phyloP scores from a whole-genome alignment of 2,329 filamentous ascomycete species.

The Huntiella decipiens region DNA sequence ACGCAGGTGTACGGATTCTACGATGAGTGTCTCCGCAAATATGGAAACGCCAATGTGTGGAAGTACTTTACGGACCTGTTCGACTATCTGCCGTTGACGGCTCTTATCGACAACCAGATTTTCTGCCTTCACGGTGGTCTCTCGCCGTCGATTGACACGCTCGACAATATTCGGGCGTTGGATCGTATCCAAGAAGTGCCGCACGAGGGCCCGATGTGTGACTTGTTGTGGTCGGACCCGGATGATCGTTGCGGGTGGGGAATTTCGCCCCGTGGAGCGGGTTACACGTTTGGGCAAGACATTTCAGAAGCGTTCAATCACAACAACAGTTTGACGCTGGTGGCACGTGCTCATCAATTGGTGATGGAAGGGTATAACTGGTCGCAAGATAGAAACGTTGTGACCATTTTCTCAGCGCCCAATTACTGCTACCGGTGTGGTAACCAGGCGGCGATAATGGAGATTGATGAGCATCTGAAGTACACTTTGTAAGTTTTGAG shows the following conservation, averaged over 20 bases:
- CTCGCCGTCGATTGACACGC: conserved; percentile 85
- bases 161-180: conserved; percentile 86
- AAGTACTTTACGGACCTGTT: conserved; percentile 98
- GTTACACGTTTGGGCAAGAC: conserved; percentile 90
- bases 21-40: conserved; percentile 96
- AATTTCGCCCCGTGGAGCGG: conserved; percentile 82
- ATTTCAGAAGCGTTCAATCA: conserved; percentile 98
- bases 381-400: conserved; percentile 95
- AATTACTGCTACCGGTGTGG: conserved; percentile 98
- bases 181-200: conserved; percentile 97
- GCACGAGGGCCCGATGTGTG: conserved; percentile 95
- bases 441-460: conserved; percentile 99
- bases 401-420: conserved; percentile 89
- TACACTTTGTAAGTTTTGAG: conserved; percentile 76
- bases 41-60: conserved; percentile 98
- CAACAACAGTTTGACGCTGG: conserved; percentile 91
- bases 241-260: conserved; percentile 95
- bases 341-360: conserved; percentile 90
- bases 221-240: conserved; percentile 93
- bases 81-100: conserved; percentile 92
- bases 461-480: conserved; percentile 97
- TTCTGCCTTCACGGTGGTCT: conserved; percentile 96
- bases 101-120: conserved; percentile 97
- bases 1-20: conserved; percentile 99
- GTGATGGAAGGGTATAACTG: conserved; percentile 99